Conservation (phyloP, 2,329 filamentous ascomycete genomes). For the Penicillium sp. region DNA sequence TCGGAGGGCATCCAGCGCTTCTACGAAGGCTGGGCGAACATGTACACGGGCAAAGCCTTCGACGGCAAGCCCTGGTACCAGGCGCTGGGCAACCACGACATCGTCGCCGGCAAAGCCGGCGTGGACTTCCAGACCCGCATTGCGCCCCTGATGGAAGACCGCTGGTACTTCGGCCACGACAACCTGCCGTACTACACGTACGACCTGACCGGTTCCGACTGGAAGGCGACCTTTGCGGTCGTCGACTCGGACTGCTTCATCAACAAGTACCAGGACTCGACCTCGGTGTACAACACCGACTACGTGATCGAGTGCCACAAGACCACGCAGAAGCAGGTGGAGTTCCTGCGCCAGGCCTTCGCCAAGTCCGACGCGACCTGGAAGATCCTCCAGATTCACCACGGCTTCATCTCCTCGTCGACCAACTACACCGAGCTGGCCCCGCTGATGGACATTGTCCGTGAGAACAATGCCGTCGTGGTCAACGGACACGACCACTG, state of each 20-base stretch:
- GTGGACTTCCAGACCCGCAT: slow-evolving; percentile 29
- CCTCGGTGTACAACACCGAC: slow-evolving; percentile 24
- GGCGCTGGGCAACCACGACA: slow-evolving; percentile 27
- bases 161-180: slow-evolving; percentile 28
- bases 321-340: slow-evolving; percentile 20
- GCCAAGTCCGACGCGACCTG: slow-evolving; percentile 24
- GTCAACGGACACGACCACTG: slow-evolving; percentile 32
- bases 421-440: slow-evolving; percentile 24
- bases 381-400: slow-evolving; percentile 30
- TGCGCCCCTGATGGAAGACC: slow-evolving; percentile 26
- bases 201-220: slow-evolving; percentile 23
- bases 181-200: slow-evolving; percentile 24
- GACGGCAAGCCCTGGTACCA: slow-evolving; percentile 26
- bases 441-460: slow-evolving; percentile 24
- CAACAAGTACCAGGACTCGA: slow-evolving; percentile 21
- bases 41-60: slow-evolving; percentile 23
- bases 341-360: slow-evolving; percentile 25
- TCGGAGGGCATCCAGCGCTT: slow-evolving; percentile 26
- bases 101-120: slow-evolving; percentile 24
- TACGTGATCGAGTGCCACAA: slow-evolving; percentile 26
- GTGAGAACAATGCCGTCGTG: slow-evolving; percentile 20
- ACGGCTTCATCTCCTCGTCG: slow-evolving; percentile 21
- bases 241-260: slow-evolving; percentile 31
- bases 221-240: slow-evolving; percentile 27
- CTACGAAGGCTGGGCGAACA: slow-evolving; percentile 23